Conservation (phyloP, 371 early-diverging fungal genomes). For the Umbelopsis sp. region DNA sequence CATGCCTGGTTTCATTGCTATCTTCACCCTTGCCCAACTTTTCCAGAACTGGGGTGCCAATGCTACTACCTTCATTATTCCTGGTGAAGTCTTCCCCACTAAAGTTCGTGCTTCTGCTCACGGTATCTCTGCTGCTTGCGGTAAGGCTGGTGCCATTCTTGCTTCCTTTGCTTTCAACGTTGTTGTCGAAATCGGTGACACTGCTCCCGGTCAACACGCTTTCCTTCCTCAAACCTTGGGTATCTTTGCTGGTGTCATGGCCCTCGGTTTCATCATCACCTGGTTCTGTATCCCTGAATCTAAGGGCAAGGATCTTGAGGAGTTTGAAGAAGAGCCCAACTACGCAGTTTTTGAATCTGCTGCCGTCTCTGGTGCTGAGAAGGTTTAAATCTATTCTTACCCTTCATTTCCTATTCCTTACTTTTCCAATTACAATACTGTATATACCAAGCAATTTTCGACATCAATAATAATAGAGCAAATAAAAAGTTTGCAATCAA, state of each 20-base stretch:
- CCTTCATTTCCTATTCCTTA: background rate
- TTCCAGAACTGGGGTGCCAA: slow-evolving; percentile 94
- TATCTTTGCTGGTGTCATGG: slow-evolving; percentile 73
- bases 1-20: slow-evolving; percentile 68
- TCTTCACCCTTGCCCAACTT: slow-evolving; percentile 76
- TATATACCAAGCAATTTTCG: background rate
- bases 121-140: slow-evolving; percentile 88
- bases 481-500: too few species aligned
- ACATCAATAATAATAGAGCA: too few species aligned
- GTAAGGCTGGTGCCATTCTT: slow-evolving; percentile 83
- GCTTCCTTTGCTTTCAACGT: slow-evolving; percentile 62
- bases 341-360: background rate
- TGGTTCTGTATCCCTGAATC: slow-evolving; percentile 58
- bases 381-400: background rate
- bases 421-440: background rate
- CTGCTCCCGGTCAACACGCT: slow-evolving; percentile 52
- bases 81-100: slow-evolving; percentile 92
- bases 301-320: slow-evolving; percentile 59
- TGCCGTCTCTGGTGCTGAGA: background rate
- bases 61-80: slow-evolving; percentile 88
- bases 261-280: slow-evolving; percentile 62
- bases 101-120: slow-evolving; percentile 85
- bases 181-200: slow-evolving; percentile 60
- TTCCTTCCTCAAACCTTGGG: slow-evolving; percentile 69
- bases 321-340: slow-evolving; percentile 51